These are phyloP conservation scores for Bondarzewia mesenterica DNA, from an alignment of 1,284 basidiomycete species.

Conservation along the genomic window DNA sequence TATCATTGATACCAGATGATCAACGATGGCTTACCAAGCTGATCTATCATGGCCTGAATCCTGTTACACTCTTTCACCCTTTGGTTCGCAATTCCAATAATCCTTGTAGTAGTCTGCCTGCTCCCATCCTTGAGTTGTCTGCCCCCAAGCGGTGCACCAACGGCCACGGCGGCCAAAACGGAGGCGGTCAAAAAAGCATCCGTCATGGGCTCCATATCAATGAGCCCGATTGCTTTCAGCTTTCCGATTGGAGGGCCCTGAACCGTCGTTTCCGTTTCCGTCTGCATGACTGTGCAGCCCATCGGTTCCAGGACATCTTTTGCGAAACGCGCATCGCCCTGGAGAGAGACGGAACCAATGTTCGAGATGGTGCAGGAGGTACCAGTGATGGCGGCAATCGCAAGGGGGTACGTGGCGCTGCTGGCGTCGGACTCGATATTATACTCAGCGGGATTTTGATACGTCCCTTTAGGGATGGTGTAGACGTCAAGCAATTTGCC, in stretches of 20 bases:
- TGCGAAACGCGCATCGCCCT: slow-evolving; percentile 95
- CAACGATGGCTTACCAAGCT: slow-evolving; percentile 57
- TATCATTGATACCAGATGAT: no score
- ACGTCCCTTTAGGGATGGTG: slow-evolving; percentile 78
- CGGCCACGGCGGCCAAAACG: slow-evolving; percentile 84
- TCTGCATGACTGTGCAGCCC: slow-evolving; percentile 91
- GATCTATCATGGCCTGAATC: slow-evolving; percentile 93
- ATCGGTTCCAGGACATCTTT: slow-evolving; percentile 90
- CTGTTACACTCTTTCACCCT: slow-evolving; percentile 98
- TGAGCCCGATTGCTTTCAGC: slow-evolving; percentile 77
- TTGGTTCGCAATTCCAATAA: slow-evolving; percentile 96
- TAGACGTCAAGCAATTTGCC: slow-evolving; percentile 76
- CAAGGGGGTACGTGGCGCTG: slow-evolving; percentile 94
- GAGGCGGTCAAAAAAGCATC: slow-evolving; percentile 97
- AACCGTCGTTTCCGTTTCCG: slow-evolving; percentile 86
- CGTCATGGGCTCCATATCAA: slow-evolving; percentile 99
- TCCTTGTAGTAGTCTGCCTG: slow-evolving; percentile 56
- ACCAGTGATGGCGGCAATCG: slow-evolving; percentile 94
- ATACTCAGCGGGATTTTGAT: slow-evolving; percentile 77
- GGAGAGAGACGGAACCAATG: slow-evolving; percentile 86
- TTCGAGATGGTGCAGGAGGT: slow-evolving; percentile 89
- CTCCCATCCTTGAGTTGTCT: slow-evolving; percentile 26
- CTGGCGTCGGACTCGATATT: slow-evolving; percentile 95
- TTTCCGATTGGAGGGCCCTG: slow-evolving; percentile 79
- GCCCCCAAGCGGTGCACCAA: slow-evolving; percentile 34